These are phyloP conservation scores for Botrytis fabae DNA, from an alignment of 2,329 filamentous ascomycete genomes.

Conservation along the genomic window DNA sequence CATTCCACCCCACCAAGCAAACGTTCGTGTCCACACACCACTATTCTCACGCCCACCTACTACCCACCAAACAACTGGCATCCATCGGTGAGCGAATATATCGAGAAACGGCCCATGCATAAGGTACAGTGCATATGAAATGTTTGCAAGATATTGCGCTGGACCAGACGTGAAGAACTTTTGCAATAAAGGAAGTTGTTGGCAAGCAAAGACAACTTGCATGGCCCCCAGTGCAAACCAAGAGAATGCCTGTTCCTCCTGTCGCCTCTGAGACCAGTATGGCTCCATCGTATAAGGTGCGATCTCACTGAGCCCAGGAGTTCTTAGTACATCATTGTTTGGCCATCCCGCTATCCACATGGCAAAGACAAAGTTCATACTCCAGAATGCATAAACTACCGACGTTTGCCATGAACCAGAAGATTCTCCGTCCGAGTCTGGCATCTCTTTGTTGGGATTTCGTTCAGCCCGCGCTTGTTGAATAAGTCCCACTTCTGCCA, in stretches of 20 bases:
- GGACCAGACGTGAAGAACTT: constrained; percentile 49
- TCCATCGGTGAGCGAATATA: constrained; percentile 31
- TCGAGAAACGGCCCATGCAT: constrained; percentile 54
- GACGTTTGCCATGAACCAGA: constrained; percentile 16
- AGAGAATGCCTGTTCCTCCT: constrained; percentile 25
- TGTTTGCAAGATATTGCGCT: constrained; percentile 56
- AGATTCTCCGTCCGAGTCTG: background rate
- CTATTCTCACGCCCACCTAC: constrained; percentile 27
- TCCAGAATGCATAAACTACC: constrained; percentile 33
- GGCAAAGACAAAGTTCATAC: constrained; percentile 32
- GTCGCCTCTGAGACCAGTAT: constrained; percentile 31
- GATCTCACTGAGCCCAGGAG: constrained; percentile 33
- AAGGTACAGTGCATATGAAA: constrained; percentile 60
- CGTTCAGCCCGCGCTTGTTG: constrained; percentile 32
- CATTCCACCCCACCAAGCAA: constrained; percentile 43
- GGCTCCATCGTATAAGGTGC: constrained; percentile 34
- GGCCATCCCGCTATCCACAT: constrained; percentile 39
- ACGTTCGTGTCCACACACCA: constrained; percentile 33
- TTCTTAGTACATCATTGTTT: constrained; percentile 32
- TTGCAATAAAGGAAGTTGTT: constrained; percentile 44
- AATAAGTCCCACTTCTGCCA: constrained; percentile 48
- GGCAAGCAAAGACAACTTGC: constrained; percentile 37
- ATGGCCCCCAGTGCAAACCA: constrained; percentile 40
- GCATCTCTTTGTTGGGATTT: constrained; percentile 25
- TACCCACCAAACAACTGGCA: constrained; percentile 31